phyloP scores from a whole-genome alignment of 108 stramenopile genomes.

The Cylindrotheca closterium region DNA sequence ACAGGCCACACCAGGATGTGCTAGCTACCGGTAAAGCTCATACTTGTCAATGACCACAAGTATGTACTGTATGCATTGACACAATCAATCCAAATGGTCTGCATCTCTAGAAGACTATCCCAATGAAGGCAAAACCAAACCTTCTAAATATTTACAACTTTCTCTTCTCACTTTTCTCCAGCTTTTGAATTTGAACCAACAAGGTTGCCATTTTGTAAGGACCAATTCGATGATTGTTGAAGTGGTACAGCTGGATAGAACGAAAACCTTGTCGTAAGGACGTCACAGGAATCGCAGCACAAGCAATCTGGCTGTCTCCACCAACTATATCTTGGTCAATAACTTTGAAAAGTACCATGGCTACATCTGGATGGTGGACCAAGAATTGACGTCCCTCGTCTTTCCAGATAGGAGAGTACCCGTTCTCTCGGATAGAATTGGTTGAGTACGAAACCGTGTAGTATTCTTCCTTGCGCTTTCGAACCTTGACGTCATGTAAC shows the following conservation, averaged over 20 bases:
- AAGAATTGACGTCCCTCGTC: constrained; percentile 40
- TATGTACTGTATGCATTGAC: no score
- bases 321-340: constrained; percentile 54
- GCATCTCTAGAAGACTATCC: no score
- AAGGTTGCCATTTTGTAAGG: constrained; percentile 72
- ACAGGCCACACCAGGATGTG: no score
- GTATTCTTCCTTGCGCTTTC: constrained; percentile 21
- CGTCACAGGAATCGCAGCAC: constrained; percentile 66
- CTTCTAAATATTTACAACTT: no score
- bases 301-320: constrained; percentile 61
- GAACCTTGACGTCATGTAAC: constrained; percentile 58
- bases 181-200: constrained; percentile 40
- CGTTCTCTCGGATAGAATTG: constrained; percentile 55
- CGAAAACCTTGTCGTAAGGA: constrained; percentile 74
- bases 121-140: no score
- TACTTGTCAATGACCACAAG: no score
- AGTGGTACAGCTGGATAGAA: constrained; percentile 67
- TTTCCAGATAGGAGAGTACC: constrained; percentile 73
- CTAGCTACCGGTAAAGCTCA: no score
- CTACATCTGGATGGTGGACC: constrained; percentile 58
- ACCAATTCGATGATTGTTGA: constrained; percentile 54
- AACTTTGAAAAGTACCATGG: constrained; percentile 72
- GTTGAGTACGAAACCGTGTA: constrained; percentile 31
- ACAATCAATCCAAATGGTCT: no score
- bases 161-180: no score